Base-by-base conservation (phyloP, 2,329 filamentous ascomycete species). In the Graphium sp. region DNA sequence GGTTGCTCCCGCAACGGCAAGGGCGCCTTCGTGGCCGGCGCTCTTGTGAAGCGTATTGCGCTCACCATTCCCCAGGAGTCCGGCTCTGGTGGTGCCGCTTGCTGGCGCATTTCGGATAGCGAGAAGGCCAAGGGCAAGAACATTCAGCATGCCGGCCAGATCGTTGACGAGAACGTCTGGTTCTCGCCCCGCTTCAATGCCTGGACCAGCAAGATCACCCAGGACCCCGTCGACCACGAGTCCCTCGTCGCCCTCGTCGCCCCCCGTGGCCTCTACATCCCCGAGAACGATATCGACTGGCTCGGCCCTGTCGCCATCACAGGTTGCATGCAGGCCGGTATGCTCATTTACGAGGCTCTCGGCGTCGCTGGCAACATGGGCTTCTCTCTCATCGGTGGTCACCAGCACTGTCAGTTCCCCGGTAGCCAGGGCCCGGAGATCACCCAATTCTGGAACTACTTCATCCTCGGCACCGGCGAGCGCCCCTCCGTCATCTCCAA, bases 1-100 rank as follows among this genome's bases (percentile, higher is more conserved):
- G 70, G 70, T 5, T 75, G 69, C 53, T 73, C 66, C 30, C 62
- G 69, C 22, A 71, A 74, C 47, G 69, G 67, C 32, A 74, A 74
- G 50, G 69, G 69, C 9, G 68, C 69, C 18, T 60, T 74, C 35
- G 53, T 74, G n/a, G 63, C 60, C 5, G 67, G 66, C 11, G 68
- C 69, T 3, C 53, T 74, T 14, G 65, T 68, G 34, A 43, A 53
- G 30, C 66, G 69, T 23, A 67, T 74, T 34, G 66, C 62, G 12
- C 55, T 75, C 19, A 70, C 66, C 10, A 55, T 75, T 20, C 66
- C 69, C 1, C 68, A 74, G 44, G 68, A 74, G 48, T 70, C 65
- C 6, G 69, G 69, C 13, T 62, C 66, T 1, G 69, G 69, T 30
- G 69, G 66, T 22, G 57, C 67, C 13, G 66, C 65, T 11, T 73